These are phyloP conservation scores for Suillus lakei DNA, from an alignment of 768 basidiomycete genomes.

Conservation along the genomic window DNA sequence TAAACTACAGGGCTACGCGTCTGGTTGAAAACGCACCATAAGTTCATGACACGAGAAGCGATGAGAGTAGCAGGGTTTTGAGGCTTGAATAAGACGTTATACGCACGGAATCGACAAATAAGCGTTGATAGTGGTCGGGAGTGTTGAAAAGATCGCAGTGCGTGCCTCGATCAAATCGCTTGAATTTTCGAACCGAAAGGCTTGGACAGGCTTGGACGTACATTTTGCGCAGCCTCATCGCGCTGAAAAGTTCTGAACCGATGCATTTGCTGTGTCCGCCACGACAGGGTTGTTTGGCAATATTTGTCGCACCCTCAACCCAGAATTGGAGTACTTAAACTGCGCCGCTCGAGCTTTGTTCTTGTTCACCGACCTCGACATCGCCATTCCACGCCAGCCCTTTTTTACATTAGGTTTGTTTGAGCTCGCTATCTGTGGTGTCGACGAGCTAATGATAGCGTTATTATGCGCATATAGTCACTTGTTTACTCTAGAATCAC, in stretches of 20 bases:
- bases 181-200: neutral
- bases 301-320: conserved; percentile 39
- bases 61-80: neutral
- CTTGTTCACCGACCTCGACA: conserved; percentile 20
- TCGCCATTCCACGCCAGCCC: neutral
- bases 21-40: neutral
- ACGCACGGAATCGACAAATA: neutral
- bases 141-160: neutral
- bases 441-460: conserved; percentile 8
- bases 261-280: conserved; percentile 2
- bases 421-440: neutral
- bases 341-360: conserved; percentile 6
- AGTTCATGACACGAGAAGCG: neutral
- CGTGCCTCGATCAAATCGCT: neutral
- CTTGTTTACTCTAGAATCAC: conserved; percentile 11
- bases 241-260: too few species aligned
- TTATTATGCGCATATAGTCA: conserved; percentile 9
- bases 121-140: neutral
- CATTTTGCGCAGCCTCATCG: conserved; percentile 3
- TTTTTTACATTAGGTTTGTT: conserved; percentile 16
- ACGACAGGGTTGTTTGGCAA: conserved; percentile 23
- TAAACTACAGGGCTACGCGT: neutral
- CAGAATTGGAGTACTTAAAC: conserved; percentile 37
- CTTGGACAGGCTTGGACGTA: conserved; percentile 8
- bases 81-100: neutral